phyloP scores from a whole-genome alignment of 192 early-diverging fungal species.

The Kappamyces sp. region DNA sequence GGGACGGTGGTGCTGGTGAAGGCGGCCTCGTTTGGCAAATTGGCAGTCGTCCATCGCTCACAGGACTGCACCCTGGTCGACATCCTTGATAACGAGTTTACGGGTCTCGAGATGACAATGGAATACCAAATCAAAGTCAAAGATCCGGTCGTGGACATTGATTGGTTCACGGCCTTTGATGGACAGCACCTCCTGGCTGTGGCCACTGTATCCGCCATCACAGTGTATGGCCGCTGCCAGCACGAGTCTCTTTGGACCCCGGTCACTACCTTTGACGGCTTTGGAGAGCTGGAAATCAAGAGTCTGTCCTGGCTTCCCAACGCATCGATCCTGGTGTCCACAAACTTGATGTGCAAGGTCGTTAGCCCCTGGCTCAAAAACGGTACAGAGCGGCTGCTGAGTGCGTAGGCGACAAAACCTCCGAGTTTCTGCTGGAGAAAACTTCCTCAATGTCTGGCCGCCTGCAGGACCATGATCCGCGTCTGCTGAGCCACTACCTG shows the following conservation, averaged over 20 bases:
- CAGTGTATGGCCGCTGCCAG: slow-evolving; percentile 59
- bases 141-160: slow-evolving; percentile 49
- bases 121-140: slow-evolving; percentile 36
- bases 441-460: slow-evolving; percentile 27
- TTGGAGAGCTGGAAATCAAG: neutral
- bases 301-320: slow-evolving; percentile 35
- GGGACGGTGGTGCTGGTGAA: slow-evolving; percentile 14
- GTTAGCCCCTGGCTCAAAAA: slow-evolving; percentile 62
- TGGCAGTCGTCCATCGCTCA: slow-evolving; percentile 28
- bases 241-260: slow-evolving; percentile 27
- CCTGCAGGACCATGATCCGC: slow-evolving; percentile 70
- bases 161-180: slow-evolving; percentile 72
- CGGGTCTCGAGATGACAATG: slow-evolving; percentile 32
- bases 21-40: slow-evolving; percentile 39
- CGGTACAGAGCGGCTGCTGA: neutral
- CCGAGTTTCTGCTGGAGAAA: neutral
- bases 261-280: slow-evolving; percentile 36
- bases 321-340: slow-evolving; percentile 56
- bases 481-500: slow-evolving; percentile 61
- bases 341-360: slow-evolving; percentile 46
- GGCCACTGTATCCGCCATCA: slow-evolving; percentile 43
- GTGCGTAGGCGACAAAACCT: neutral
- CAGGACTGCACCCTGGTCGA: slow-evolving; percentile 23
- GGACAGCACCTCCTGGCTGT: slow-evolving; percentile 68
- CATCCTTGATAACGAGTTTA: slow-evolving; percentile 13